Conservation (phyloP, 1,284 basidiomycete genomes). For the Sphagnurus paluster region DNA sequence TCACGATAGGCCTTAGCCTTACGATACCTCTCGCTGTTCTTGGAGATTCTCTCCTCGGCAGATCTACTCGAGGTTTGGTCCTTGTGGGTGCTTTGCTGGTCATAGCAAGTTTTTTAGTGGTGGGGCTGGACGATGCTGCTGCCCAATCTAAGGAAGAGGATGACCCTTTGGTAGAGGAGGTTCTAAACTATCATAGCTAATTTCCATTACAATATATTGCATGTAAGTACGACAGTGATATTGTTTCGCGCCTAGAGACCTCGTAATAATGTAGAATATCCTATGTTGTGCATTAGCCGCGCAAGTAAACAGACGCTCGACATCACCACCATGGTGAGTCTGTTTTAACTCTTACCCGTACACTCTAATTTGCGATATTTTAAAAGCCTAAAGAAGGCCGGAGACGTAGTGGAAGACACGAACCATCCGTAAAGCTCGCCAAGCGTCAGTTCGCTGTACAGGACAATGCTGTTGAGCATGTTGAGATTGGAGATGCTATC, state of each 20-base stretch:
- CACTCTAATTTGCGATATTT: neutral
- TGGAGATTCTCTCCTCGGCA: slow-evolving; percentile 73
- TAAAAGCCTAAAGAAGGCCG: slow-evolving; percentile 60
- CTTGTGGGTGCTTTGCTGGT: slow-evolving; percentile 70
- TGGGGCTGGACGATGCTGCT: slow-evolving; percentile 60
- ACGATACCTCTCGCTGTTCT: slow-evolving; percentile 90
- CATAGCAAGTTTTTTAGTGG: slow-evolving; percentile 61
- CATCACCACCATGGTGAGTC: slow-evolving; percentile 4
- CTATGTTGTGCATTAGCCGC: neutral
- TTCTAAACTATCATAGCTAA: slow-evolving; percentile 3
- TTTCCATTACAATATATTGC: no score
- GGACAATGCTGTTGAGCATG: slow-evolving; percentile 47
- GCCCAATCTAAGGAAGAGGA: slow-evolving; percentile 8
- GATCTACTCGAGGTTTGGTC: slow-evolving; percentile 54
- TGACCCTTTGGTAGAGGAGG: neutral
- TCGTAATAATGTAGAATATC: no score
- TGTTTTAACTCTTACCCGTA: neutral
- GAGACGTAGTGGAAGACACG: slow-evolving; percentile 46
- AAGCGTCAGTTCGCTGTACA: slow-evolving; percentile 52
- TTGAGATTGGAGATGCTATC: slow-evolving; percentile 41
- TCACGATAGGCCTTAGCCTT: slow-evolving; percentile 92
- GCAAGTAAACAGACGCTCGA: neutral
- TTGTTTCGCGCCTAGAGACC: no score
- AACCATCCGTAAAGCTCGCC: slow-evolving; percentile 48
- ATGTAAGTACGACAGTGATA: neutral